Conservation (phyloP, 352 stramenopile genomes). For the Phytophthora agathidicida region DNA sequence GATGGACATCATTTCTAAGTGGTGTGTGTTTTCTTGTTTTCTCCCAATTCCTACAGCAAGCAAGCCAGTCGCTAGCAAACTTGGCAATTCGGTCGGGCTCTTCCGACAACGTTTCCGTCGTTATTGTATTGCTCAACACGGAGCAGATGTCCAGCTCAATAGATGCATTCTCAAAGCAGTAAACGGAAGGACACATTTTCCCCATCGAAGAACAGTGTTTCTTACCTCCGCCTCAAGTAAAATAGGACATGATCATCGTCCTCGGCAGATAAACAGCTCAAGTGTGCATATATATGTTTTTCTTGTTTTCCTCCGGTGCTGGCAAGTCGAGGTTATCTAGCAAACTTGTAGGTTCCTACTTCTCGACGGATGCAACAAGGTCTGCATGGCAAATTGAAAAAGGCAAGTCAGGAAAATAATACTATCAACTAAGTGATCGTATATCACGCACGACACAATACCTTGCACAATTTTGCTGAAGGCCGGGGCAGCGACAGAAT, state of each 20-base stretch:
- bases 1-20: neutral
- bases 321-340: neutral
- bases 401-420: constrained; percentile 8
- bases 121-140: constrained; percentile 82
- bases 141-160: constrained; percentile 37
- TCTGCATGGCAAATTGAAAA: constrained; percentile 35
- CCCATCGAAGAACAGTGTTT: constrained; percentile 1
- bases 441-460: constrained; percentile 14
- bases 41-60: constrained; percentile 49
- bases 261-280: constrained; percentile 12
- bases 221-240: no score
- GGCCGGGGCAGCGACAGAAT: constrained; percentile 68
- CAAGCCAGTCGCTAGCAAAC: constrained; percentile 84
- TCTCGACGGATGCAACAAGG: constrained; percentile 61
- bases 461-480: constrained; percentile 80
- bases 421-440: no score
- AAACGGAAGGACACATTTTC: constrained; percentile 2
- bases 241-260: constrained; percentile 20
- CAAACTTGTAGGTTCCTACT: constrained; percentile 25
- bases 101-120: constrained; percentile 89
- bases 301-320: constrained; percentile 14
- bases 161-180: constrained; percentile 33
- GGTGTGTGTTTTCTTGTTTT: constrained; percentile 1
- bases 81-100: constrained; percentile 88
- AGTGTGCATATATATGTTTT: constrained; percentile 39